These are phyloP conservation scores for Aspergillus ellipticus DNA, from an alignment of 495 filamentous ascomycete genomes.

Conservation along the genomic window DNA sequence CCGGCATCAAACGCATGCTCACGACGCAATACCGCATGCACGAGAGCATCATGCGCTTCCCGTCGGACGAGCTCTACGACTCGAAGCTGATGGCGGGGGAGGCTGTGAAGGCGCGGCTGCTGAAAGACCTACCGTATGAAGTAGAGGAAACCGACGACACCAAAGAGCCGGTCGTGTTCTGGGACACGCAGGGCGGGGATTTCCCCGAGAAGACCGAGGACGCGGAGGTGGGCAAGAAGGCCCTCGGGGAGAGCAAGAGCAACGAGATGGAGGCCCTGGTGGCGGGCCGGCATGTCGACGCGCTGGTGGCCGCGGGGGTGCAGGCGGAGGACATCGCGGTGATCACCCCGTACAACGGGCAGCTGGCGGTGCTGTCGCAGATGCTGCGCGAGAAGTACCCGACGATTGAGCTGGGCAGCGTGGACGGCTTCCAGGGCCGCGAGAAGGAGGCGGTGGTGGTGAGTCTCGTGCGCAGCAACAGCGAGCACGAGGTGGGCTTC, in stretches of 20 bases:
- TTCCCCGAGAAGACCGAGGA: constrained; percentile 64
- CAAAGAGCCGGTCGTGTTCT: constrained; percentile 81
- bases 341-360: constrained; percentile 94
- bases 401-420: constrained; percentile 85
- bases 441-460: constrained; percentile 97
- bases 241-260: constrained; percentile 83
- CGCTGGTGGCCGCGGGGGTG: constrained; percentile 75
- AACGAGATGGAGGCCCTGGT: constrained; percentile 89
- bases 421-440: constrained; percentile 95
- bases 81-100: constrained; percentile 74
- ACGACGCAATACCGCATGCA: constrained; percentile 99
- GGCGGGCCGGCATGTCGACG: constrained; percentile 68
- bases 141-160: constrained; percentile 86
- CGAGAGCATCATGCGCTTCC: constrained; percentile 89
- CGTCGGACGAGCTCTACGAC: constrained; percentile 85
- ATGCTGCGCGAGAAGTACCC: constrained; percentile 73
- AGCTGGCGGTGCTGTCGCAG: constrained; percentile 73
- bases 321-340: constrained; percentile 81
- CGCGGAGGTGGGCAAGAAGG: constrained; percentile 45
- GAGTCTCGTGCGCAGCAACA: constrained; percentile 85
- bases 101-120: constrained; percentile 65
- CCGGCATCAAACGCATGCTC: constrained; percentile 83
- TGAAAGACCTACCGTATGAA: constrained; percentile 74
- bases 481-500: constrained; percentile 84
- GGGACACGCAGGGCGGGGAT: constrained; percentile 92